Evolutionary conservation across 2,329 filamentous ascomycete genomes (phyloP), one percentile per base, ranked within the genome.

Genomic region (Onygena corvina): DNA sequence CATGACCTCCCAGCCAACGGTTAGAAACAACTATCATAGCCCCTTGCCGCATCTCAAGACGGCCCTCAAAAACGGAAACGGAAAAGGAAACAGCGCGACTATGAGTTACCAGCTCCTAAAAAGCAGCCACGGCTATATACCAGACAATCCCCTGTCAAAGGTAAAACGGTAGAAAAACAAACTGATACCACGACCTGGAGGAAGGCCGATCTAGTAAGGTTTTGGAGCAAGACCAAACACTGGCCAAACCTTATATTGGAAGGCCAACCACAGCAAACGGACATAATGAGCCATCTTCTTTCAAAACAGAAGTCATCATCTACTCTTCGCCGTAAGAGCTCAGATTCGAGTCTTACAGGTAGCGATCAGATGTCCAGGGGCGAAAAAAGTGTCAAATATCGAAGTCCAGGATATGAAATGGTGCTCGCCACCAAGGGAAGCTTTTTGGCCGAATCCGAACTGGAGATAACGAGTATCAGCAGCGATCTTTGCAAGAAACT

Each of bases 391-490:
- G 56, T 62, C 1, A 60, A 52, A n/a, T 71, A 71, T 49, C 42
- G 55, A 52, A 56, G 67, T 55, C 49, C 57, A 42, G 60, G 60
- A 16, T 73, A 72, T 53, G 46, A 57, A 53, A 59, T 49, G 11
- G 40, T 68, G 1, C 69, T 73, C 49, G 57, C 54, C 27, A 65
- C 60, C 14, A 69, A 69, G 50, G 66, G 68, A 23, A 67, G 61
- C 54, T 70, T 64, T 50, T 70, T 74, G 63, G 47, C 44, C 12
- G 58, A 65, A 46, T 67, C 60, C 1, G 48, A 46, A 3, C 23
- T 50, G 59, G 66, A 56, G 8, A 58, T 70, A 21, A 58, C 56
- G 4, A 48, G 62, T 12, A 48, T 27, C 40, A 70, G 66, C 53
- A 65, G 64, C 48, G 33, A 4, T 3, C 49, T 63, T 38, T 65